A percentile compares a stretch with the other conserved stretches of the same genome.
Evolutionary conservation across 1,284 basidiomycete species (phyloP).

Genomic region (Rhodofomes roseus): DNA sequence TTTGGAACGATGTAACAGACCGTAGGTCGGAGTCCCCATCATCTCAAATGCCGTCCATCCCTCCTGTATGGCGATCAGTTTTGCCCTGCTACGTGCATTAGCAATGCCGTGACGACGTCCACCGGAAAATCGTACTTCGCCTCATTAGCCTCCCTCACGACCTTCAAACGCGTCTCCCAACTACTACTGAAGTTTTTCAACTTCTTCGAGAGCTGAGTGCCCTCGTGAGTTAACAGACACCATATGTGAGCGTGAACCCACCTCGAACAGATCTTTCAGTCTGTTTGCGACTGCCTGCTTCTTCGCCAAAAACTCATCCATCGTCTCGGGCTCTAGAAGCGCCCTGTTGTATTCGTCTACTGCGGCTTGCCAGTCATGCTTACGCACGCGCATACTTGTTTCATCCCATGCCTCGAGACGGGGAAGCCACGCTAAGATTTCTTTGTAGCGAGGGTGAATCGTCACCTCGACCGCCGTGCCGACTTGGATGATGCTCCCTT

Average conservation of each 20-base stretch:
- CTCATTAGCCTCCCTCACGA: constrained; percentile 2
- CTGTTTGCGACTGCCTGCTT: constrained; percentile 13
- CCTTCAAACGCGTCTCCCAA: neutral
- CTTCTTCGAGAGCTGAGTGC: constrained; percentile 8
- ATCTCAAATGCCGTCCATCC: constrained; percentile 19
- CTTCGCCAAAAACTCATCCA: constrained; percentile 13
- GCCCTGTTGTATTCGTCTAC: constrained; percentile 24
- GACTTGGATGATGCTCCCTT: neutral
- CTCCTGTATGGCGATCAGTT: constrained; percentile 1
- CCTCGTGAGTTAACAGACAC: neutral
- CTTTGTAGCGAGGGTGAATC: constrained; percentile 9
- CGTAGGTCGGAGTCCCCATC: constrained; percentile 15
- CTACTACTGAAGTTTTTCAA: constrained; percentile 9
- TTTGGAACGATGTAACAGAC: constrained; percentile 14
- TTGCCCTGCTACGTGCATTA: constrained; percentile 12
- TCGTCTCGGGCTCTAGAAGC: constrained; percentile 3
- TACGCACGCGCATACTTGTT: constrained; percentile 7
- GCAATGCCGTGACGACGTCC: neutral
- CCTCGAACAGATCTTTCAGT: constrained; percentile 13
- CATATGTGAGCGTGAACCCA: neutral
- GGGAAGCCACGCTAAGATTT: constrained; percentile 13
- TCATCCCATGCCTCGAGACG: constrained; percentile 4
- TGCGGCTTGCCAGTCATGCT: constrained; percentile 17
- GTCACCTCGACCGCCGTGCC: neutral
- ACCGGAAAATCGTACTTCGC: constrained; percentile 7